These are phyloP conservation scores for Russula vinacea DNA, from an alignment of 768 basidiomycete species.

Conservation along the genomic window DNA sequence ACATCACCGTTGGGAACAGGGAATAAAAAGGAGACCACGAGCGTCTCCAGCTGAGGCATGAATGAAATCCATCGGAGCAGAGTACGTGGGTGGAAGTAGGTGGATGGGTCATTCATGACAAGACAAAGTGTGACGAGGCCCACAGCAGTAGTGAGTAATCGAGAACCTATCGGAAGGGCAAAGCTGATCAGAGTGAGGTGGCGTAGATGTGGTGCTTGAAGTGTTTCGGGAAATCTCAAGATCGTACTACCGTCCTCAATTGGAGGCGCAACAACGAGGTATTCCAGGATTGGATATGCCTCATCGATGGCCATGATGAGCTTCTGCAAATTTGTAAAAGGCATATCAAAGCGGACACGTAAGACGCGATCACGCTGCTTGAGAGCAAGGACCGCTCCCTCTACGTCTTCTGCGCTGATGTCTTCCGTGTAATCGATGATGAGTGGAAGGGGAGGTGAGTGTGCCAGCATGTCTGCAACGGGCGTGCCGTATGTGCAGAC, in stretches of 20 bases:
- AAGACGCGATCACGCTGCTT: conserved; percentile 1
- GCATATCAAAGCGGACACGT: neutral
- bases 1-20: no score
- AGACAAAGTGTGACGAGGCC: neutral
- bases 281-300: neutral
- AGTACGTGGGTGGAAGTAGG: neutral
- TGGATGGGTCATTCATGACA: neutral
- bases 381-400: no score
- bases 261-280: neutral
- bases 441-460: no score
- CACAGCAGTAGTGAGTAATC: neutral
- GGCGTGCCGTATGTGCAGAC: neutral
- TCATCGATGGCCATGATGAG: neutral
- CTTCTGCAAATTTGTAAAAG: neutral
- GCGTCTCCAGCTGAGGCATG: neutral
- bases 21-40: neutral
- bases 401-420: no score
- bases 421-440: no score
- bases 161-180: neutral
- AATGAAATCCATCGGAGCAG: neutral
- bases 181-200: no score
- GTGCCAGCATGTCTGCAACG: neutral
- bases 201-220: neutral
- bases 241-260: neutral
- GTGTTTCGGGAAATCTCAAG: neutral